Conservation (phyloP, 1,284 basidiomycete genomes). For the Cystobasidium pallidum region DNA sequence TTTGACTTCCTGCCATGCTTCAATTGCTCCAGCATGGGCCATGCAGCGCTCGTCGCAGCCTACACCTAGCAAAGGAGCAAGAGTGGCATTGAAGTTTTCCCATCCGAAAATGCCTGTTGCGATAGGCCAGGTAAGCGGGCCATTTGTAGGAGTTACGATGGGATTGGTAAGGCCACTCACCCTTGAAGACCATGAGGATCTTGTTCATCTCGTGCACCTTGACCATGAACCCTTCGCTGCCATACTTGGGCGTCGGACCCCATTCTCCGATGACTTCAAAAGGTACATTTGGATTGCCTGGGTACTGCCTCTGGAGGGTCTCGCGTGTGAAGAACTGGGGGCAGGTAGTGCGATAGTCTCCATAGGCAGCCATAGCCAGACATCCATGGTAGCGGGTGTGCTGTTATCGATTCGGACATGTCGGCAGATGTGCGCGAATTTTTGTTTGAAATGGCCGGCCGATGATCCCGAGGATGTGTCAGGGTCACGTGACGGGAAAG, state of each 20-base stretch:
- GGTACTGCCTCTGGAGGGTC: conserved; percentile 42
- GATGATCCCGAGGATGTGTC: not conserved
- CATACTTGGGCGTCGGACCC: conserved; percentile 39
- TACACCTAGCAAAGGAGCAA: conserved; percentile 32
- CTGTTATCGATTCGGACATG: not conserved
- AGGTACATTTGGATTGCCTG: conserved; percentile 38
- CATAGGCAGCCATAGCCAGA: conserved; percentile 23
- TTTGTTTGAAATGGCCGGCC: too few relatives aligned
- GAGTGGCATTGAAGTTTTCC: conserved; percentile 45
- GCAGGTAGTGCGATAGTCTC: conserved; percentile 37
- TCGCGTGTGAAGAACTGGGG: conserved; percentile 41
- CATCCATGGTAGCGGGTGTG: conserved; percentile 32
- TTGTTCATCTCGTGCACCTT: conserved; percentile 36
- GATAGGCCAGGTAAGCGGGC: not conserved
- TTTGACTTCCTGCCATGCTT: conserved; percentile 46
- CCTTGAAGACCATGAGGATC: conserved; percentile 41
- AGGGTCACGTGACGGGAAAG: too few relatives aligned
- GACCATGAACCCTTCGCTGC: conserved; percentile 39
- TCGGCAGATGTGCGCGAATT: not conserved
- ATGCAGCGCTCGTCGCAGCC: conserved; percentile 42
- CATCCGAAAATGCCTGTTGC: conserved; percentile 43
- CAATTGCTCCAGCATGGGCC: conserved; percentile 42
- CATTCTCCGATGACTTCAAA: conserved; percentile 41
- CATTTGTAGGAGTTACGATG: too few relatives aligned
- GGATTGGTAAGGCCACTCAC: too few relatives aligned